A percentile compares a stretch with the other conserved stretches of the same genome.
Evolutionary conservation across 352 stramenopile species (phyloP).

Genomic region (Globisporangium ultimum): DNA sequence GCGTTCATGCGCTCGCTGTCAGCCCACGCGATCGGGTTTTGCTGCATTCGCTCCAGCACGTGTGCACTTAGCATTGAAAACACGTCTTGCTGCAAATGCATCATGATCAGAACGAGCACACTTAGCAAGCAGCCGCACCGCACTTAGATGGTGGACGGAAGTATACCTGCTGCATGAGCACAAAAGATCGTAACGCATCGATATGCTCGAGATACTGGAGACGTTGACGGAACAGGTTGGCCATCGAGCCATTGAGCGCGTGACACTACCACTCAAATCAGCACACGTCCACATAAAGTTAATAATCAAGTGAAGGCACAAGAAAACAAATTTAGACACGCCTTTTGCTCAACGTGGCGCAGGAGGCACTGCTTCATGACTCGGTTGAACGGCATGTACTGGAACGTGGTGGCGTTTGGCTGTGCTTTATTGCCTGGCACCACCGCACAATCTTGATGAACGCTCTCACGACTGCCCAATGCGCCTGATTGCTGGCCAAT

Average conservation of each 20-base stretch:
- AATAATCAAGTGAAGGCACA: neutral
- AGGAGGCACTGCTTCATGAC: conserved; percentile 31
- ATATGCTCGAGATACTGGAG: conserved; percentile 51
- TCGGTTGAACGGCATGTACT: conserved; percentile 35
- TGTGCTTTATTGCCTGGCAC: neutral
- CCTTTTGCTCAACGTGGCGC: conserved; percentile 32
- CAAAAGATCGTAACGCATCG: conserved; percentile 46
- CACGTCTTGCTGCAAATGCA: conserved; percentile 53
- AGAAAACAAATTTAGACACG: neutral
- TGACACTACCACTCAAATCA: conserved; percentile 33
- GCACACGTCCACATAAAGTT: conserved; percentile 1
- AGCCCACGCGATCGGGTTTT: conserved; percentile 53
- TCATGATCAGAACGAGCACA: no score
- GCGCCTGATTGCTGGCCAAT: neutral
- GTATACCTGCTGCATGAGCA: conserved; percentile 73
- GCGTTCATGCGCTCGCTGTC: conserved; percentile 51
- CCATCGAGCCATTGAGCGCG: conserved; percentile 41
- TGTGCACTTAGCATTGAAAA: conserved; percentile 44
- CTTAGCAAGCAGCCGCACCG: no score
- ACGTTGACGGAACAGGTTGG: conserved; percentile 47
- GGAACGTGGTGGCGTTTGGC: conserved; percentile 1
- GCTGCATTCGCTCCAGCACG: conserved; percentile 50
- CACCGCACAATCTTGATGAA: no score
- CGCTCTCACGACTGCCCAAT: no score
- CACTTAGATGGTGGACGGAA: no score